A percentile compares a stretch with the other conserved stretches of the same genome.
Conservation (phyloP, 768 basidiomycete genomes). For the Vararia minispora region DNA sequence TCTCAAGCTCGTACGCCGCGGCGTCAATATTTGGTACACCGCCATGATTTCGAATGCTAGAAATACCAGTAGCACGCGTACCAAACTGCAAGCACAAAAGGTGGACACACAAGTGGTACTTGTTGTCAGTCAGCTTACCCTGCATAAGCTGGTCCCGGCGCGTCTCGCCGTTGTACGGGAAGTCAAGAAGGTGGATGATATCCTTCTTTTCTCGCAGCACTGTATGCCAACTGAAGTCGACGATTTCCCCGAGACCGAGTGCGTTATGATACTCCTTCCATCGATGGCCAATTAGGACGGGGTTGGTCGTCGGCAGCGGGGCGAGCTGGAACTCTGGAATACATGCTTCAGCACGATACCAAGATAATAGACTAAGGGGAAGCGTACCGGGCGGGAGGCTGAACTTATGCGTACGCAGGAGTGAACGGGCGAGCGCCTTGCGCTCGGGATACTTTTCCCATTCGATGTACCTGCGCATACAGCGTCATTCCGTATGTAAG, state of each 20-base stretch:
- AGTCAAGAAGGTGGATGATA: constrained; percentile 40
- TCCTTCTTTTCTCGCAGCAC: constrained; percentile 41
- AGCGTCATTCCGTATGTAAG: neutral
- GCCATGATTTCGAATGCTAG: constrained; percentile 42
- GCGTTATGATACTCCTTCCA: constrained; percentile 45
- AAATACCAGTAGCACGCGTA: neutral
- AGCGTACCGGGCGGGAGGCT: constrained; percentile 27
- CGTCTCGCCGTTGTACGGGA: constrained; percentile 48
- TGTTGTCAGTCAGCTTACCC: constrained; percentile 37
- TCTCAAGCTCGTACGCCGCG: constrained; percentile 35
- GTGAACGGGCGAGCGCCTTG: constrained; percentile 27
- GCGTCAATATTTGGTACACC: constrained; percentile 39
- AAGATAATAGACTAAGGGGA: neutral
- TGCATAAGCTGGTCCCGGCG: constrained; percentile 28
- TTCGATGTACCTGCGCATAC: constrained; percentile 28
- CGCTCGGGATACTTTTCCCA: constrained; percentile 38
- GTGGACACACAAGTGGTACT: constrained; percentile 34
- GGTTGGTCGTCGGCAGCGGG: constrained; percentile 39
- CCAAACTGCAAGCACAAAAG: neutral
- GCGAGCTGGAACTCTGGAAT: constrained; percentile 35
- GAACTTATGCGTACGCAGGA: constrained; percentile 30
- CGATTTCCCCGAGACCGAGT: constrained; percentile 33
- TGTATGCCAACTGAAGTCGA: constrained; percentile 40
- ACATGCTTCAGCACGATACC: neutral
- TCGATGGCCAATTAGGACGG: constrained; percentile 35